These are phyloP conservation scores for Cytospora mali DNA, from an alignment of 2,329 filamentous ascomycete species.

Conservation along the genomic window DNA sequence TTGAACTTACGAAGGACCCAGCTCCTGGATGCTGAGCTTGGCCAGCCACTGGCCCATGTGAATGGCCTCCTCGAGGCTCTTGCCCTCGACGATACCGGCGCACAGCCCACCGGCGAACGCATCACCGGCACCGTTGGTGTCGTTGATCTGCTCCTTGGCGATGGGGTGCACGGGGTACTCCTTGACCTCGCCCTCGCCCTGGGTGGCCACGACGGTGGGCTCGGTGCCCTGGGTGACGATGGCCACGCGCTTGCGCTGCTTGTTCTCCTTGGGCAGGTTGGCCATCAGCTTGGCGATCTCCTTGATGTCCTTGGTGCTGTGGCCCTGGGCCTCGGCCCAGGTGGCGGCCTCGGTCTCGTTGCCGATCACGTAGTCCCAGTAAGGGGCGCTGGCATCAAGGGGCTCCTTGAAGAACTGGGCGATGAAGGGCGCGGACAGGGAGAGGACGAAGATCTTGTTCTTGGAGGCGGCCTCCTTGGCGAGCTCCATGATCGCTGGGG, in stretches of 20 bases:
- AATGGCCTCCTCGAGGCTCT: slow-evolving; percentile 74
- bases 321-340: slow-evolving; percentile 80
- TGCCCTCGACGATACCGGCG: slow-evolving; percentile 84
- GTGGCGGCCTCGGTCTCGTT: slow-evolving; percentile 94
- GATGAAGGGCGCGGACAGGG: slow-evolving; percentile 94
- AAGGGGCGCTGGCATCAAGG: slow-evolving; percentile 81
- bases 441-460: slow-evolving; percentile 91
- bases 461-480: slow-evolving; percentile 85
- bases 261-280: slow-evolving; percentile 90
- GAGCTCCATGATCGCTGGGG: slow-evolving; percentile 84
- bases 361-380: slow-evolving; percentile 95
- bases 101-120: slow-evolving; percentile 95
- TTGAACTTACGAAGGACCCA: slow-evolving; percentile 95
- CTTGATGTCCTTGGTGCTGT: slow-evolving; percentile 75
- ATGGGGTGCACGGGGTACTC: slow-evolving; percentile 83
- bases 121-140: slow-evolving; percentile 96
- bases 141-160: slow-evolving; percentile 76
- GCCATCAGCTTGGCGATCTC: slow-evolving; percentile 86
- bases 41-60: slow-evolving; percentile 98
- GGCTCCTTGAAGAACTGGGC: slow-evolving; percentile 97
- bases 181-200: slow-evolving; percentile 70
- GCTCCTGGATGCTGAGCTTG: slow-evolving; percentile 88
- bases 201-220: slow-evolving; percentile 81
- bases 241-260: slow-evolving; percentile 77
- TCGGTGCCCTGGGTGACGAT: slow-evolving; percentile 95